A percentile compares a stretch with the other conserved stretches of the same genome.
Conservation (phyloP, 176 grass and related monocot genomes). For the Dendrocalamus sinicus region DNA sequence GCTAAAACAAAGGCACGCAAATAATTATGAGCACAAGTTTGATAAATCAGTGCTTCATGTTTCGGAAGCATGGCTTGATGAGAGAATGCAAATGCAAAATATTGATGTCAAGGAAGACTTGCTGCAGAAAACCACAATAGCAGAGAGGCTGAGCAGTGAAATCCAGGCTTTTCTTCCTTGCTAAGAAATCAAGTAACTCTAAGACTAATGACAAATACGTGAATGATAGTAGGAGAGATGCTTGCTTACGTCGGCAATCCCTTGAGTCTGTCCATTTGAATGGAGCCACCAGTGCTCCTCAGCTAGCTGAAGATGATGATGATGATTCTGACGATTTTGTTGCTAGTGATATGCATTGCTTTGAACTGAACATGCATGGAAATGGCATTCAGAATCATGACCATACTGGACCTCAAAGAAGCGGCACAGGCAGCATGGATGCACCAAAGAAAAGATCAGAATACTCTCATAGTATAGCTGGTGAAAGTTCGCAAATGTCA, state of each 20-base stretch:
- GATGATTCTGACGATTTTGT: slow-evolving; percentile 58
- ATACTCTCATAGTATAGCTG: slow-evolving; percentile 38
- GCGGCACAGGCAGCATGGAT: slow-evolving; percentile 25
- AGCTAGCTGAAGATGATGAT: slow-evolving; percentile 66
- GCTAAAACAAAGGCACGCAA: slow-evolving; percentile 65
- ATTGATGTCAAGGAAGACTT: slow-evolving; percentile 48
- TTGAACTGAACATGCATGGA: slow-evolving; percentile 70
- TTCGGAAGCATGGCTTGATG: slow-evolving; percentile 83
- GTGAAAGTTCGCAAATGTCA: slow-evolving; percentile 39
- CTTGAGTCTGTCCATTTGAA: slow-evolving; percentile 89
- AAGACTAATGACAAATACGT: slow-evolving; percentile 37
- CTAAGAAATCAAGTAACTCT: slow-evolving; percentile 40
- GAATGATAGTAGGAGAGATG: slow-evolving; percentile 39
- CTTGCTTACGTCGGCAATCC: slow-evolving; percentile 69
- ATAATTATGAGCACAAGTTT: slow-evolving; percentile 60
- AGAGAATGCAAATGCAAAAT: slow-evolving; percentile 86
- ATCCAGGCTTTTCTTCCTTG: slow-evolving; percentile 71
- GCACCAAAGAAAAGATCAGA: slow-evolving; percentile 44
- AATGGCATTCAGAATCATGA: slow-evolving; percentile 34
- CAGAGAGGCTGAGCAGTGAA: slow-evolving; percentile 74
- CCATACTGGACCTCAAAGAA: slow-evolving; percentile 22
- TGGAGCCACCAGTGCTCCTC: slow-evolving; percentile 77
- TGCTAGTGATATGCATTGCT: slow-evolving; percentile 88
- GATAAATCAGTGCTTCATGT: slow-evolving; percentile 81
- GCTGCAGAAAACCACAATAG: slow-evolving; percentile 53